Evolutionary conservation across 768 basidiomycete species (phyloP), one percentile per base, ranked within the genome.

Genomic region (Collybiopsis luxurians): DNA sequence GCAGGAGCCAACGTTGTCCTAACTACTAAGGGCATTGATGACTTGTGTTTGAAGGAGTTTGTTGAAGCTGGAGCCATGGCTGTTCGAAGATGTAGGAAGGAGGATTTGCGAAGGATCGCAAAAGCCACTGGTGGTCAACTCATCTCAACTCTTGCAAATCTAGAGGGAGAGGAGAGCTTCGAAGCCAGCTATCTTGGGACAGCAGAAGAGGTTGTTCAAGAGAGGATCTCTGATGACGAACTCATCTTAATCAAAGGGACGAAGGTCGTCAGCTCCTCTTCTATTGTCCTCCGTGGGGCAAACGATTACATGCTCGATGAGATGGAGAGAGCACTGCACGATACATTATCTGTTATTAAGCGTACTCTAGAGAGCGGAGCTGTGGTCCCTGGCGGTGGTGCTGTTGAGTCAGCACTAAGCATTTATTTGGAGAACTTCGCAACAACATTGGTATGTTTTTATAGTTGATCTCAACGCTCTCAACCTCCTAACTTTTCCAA

Each of bases 281-380:
- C 95, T 19, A 90, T 99, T 66, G 84, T 99, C 57, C 79, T 99
- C 57, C 84, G 97, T 54, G 97, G 97, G 44, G 97, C 97, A 27
- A 99, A 98, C 71, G 97, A 99, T 72, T 98, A 96, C 71, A 95
- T 98, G 91, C 76, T 98, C 64, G 97, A 99, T 70, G 97, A 99
- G 79, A 99, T 98, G 97, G 97, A 99, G 75, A 80, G 97, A 47
- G 89, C 93, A 0, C 71, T 98, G 63, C 96, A 99, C 68, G 97
- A 99, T 69, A 90, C 92, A 1, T 72, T 98, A 60, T 96, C 92
- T 27, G 83, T 97, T 64, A 93, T 98, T 76, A 99, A 99, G 78
- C 84, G 96, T 57, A 98, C 97, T 4, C 75, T 98, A 46, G 97
- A 99, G 78, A 95, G 94, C 63, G 97, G 96, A 9, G 73, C 89